Base-by-base conservation (phyloP, 1,284 basidiomycete genomes). In the Naganishia sp. region DNA sequence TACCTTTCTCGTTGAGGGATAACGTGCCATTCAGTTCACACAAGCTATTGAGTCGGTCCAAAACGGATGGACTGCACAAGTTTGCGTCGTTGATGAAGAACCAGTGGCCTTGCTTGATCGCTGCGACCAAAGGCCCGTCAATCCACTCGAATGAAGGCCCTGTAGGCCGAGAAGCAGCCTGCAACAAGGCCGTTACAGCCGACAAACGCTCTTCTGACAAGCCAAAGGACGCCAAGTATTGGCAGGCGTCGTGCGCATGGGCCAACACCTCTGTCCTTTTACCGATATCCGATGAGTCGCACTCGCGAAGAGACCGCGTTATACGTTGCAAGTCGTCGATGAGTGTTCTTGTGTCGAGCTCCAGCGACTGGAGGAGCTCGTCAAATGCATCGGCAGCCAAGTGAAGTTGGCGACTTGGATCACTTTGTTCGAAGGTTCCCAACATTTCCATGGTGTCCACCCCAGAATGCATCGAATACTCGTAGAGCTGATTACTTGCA, bases 31-130 rank as follows among this genome's bases (percentile, higher is more conserved):
- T 83, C 17, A 85, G 83, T 80, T 99, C 96, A 76, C 96, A 98
- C 11, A 99, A 86, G 42, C 94, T 95, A 77, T 99, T 99, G 51
- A 99, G 86, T 28, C 96, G 87, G 82, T 99, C 96, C 31, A 99
- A 85, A 5, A 99, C 94, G 2, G 94, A 95, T 2, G 96, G 88
- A 68, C 86, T 94, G 81, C 96, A 99, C 15, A 95, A 83, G 76
- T 99, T 99, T 60, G 96, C 94, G 68, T 89, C 89, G 71, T 97
- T 92, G 63, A 99, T 84, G 51, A 98, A 82, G 56, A 97, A 82
- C 94, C 96, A 98, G 71, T 88, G 83, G 0, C 97, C 96, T 25
- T 84, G 81, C 75, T 88, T 89, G 82, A 99, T 86, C 0, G 96
- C 94, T 51, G 83, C 84, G 32, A 98, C 84, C 21, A 99, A 83